Percentiles rank a stretch among this genome's conserved stretches.
Evolutionary conservation across 1,284 basidiomycete genomes (phyloP).

Genomic region (Cerioporus squamosus): DNA sequence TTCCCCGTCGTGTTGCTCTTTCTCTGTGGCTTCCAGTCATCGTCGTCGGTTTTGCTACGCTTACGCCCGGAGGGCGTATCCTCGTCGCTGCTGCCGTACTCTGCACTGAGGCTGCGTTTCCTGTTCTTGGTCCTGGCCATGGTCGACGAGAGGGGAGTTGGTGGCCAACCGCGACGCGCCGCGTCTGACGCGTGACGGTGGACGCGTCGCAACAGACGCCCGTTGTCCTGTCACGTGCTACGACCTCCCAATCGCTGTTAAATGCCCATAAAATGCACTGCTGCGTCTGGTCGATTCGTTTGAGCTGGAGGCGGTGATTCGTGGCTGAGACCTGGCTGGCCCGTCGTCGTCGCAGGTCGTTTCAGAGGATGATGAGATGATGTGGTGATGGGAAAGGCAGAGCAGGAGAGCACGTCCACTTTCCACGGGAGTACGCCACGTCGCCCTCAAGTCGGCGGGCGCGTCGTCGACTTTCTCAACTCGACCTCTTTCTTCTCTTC

Average conservation of each 20-base stretch:
- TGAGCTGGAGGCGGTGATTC: slow-evolving; percentile 4
- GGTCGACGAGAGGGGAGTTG: not conserved
- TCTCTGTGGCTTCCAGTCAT: slow-evolving; percentile 6
- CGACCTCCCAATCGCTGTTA: no score
- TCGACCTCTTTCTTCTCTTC: slow-evolving; percentile 21
- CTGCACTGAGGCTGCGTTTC: slow-evolving; percentile 22
- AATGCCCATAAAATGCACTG: not conserved
- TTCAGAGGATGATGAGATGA: slow-evolving; percentile 23
- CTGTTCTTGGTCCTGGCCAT: slow-evolving; percentile 29
- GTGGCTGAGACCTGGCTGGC: slow-evolving; percentile 9
- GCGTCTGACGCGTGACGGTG: not conserved
- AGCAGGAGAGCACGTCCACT: slow-evolving; percentile 8
- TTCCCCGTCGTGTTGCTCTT: slow-evolving; percentile 9
- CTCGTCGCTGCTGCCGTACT: slow-evolving; percentile 17
- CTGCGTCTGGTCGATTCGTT: not conserved
- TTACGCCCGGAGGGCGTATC: slow-evolving; percentile 24
- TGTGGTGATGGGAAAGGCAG: slow-evolving; percentile 22
- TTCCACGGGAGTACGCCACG: slow-evolving; percentile 39
- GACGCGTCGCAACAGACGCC: slow-evolving; percentile 19
- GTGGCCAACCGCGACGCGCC: slow-evolving; percentile 8
- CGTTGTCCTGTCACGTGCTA: slow-evolving; percentile 8
- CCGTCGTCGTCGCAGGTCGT: slow-evolving; percentile 4
- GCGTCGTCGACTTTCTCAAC: slow-evolving; percentile 21
- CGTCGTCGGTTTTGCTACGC: slow-evolving; percentile 13
- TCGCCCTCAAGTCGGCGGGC: slow-evolving; percentile 27